These are phyloP conservation scores for Magnaporthiopsis incrustans DNA, from an alignment of 2,329 filamentous ascomycete species.

Conservation along the genomic window DNA sequence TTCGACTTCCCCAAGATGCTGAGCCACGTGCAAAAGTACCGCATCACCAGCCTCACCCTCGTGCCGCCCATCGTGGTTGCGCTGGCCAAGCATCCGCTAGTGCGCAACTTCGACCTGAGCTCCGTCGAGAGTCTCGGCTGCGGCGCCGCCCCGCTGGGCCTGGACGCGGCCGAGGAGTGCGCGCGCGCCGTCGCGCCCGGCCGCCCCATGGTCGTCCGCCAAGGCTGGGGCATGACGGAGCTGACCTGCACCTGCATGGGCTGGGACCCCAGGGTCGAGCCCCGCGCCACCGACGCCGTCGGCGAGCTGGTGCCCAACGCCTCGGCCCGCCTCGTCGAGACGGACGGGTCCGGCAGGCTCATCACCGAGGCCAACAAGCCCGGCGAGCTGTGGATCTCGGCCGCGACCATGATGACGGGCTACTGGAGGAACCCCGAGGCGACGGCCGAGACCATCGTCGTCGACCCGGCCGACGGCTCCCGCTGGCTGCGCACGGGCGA, in stretches of 20 bases:
- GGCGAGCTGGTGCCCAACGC: constrained; percentile 64
- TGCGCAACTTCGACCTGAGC: constrained; percentile 59
- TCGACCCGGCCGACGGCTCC: constrained; percentile 34
- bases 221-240: constrained; percentile 89
- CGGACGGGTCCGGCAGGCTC: constrained; percentile 39
- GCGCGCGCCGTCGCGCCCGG: constrained; percentile 42
- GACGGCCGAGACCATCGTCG: constrained; percentile 48
- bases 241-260: constrained; percentile 61
- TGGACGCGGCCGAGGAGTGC: constrained; percentile 49
- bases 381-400: constrained; percentile 68
- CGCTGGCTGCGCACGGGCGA: constrained; percentile 72
- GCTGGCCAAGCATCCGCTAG: constrained; percentile 62
- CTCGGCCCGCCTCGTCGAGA: constrained; percentile 56
- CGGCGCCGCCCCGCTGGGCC: constrained; percentile 62
- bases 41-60: constrained; percentile 56
- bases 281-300: constrained; percentile 38
- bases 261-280: constrained; percentile 47
- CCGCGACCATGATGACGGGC: constrained; percentile 64
- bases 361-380: constrained; percentile 41
- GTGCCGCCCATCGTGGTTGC: constrained; percentile 71
- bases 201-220: constrained; percentile 33
- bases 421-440: constrained; percentile 69
- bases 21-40: constrained; percentile 56
- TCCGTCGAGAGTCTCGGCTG: constrained; percentile 50
- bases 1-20: constrained; percentile 72